Evolutionary conservation across 192 early-diverging fungal species (phyloP).

Genomic region (Coemansia sp.): DNA sequence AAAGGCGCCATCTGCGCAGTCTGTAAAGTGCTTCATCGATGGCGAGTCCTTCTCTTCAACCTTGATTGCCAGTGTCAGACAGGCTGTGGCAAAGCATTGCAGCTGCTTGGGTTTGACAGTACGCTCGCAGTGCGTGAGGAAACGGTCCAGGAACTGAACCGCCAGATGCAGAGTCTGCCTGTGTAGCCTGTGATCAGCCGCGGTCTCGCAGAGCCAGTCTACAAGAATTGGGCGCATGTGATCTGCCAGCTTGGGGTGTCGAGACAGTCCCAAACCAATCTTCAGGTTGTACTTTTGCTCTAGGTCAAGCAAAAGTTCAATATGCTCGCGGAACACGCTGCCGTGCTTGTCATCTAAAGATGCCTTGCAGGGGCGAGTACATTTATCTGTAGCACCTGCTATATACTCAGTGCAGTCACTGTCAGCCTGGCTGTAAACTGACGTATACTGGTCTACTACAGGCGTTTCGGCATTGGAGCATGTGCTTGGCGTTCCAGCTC

Average conservation of each 20-base stretch:
- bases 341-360: too few species aligned
- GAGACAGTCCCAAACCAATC: slow-evolving; percentile 23
- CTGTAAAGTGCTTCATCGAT: slow-evolving; percentile 42
- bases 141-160: slow-evolving; percentile 50
- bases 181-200: slow-evolving; percentile 52
- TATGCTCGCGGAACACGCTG: slow-evolving; percentile 7
- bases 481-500: too few species aligned
- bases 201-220: slow-evolving; percentile 57
- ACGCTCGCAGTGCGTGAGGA: slow-evolving; percentile 24
- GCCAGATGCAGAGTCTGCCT: slow-evolving; percentile 51
- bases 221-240: slow-evolving; percentile 56
- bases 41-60: slow-evolving; percentile 51
- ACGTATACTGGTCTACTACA: too few species aligned
- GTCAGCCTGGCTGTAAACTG: too few species aligned
- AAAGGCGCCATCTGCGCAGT: slow-evolving; percentile 51
- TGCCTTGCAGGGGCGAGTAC: too few species aligned
- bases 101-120: slow-evolving; percentile 42
- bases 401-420: too few species aligned
- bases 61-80: slow-evolving; percentile 55
- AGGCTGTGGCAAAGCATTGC: slow-evolving; percentile 54
- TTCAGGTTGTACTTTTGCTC: slow-evolving; percentile 27
- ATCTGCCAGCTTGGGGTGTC: slow-evolving; percentile 46
- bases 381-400: too few species aligned
- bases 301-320: slow-evolving; percentile 19
- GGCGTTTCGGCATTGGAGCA: too few species aligned